These are phyloP conservation scores for Cercospora sesami DNA, from an alignment of 2,329 filamentous ascomycete species.

Conservation along the genomic window DNA sequence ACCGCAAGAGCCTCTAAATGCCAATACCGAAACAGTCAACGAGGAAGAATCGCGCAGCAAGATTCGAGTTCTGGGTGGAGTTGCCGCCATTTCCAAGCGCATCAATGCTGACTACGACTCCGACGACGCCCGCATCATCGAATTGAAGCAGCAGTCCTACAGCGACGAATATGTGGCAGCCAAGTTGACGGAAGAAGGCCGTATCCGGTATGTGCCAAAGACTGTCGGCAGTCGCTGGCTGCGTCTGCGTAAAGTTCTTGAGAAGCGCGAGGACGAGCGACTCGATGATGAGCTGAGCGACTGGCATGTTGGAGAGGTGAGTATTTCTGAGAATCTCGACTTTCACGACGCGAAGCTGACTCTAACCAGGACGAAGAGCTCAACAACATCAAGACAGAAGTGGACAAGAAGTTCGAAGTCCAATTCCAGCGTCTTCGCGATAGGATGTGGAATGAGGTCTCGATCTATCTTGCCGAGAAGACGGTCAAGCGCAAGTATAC, in stretches of 20 bases:
- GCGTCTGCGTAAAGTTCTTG: constrained; percentile 48
- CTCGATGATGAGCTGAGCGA: constrained; percentile 51
- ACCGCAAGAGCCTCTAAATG: constrained; percentile 24
- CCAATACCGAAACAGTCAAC: constrained; percentile 14
- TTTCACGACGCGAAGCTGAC: constrained; percentile 13
- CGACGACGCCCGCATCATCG: constrained; percentile 50
- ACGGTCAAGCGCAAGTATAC: constrained; percentile 44
- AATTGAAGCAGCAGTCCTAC: constrained; percentile 46
- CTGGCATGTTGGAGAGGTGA: constrained; percentile 53
- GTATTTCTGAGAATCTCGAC: constrained; percentile 13
- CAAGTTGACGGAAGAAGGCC: constrained; percentile 45
- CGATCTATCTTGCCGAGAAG: constrained; percentile 44
- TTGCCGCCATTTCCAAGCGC: constrained; percentile 46
- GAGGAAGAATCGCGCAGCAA: constrained; percentile 5
- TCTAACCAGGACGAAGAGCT: constrained; percentile 47
- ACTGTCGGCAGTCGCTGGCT: constrained; percentile 51
- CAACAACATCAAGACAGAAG: constrained; percentile 42
- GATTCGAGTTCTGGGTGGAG: constrained; percentile 43
- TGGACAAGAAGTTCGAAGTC: constrained; percentile 47
- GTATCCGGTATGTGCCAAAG: constrained; percentile 48
- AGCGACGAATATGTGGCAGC: constrained; percentile 48
- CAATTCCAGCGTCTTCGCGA: constrained; percentile 44
- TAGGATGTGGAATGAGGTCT: constrained; percentile 46
- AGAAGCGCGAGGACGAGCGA: constrained; percentile 46
- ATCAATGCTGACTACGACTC: constrained; percentile 49